phyloP scores from a whole-genome alignment of 805 yeast species.

The Kregervanrija pseudodelftensis region DNA sequence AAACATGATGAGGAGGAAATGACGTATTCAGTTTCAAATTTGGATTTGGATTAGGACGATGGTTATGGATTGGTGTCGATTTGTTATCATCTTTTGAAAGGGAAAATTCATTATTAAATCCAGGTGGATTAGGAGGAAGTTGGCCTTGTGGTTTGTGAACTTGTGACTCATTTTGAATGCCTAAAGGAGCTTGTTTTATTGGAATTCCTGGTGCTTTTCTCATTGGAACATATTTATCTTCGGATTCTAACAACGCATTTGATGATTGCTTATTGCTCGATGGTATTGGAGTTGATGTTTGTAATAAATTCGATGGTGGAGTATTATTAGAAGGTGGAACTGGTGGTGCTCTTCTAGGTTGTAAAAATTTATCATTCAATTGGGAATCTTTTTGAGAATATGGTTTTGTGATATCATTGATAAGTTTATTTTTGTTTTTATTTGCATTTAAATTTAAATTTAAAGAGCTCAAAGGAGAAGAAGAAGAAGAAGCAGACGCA shows the following conservation, averaged over 20 bases:
- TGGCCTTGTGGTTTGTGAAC: constrained; percentile 16
- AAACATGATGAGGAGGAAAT: no score
- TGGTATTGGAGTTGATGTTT: constrained; percentile 12
- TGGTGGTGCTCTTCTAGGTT: constrained; percentile 30
- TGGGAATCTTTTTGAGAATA: constrained; percentile 11
- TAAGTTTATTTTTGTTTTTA: constrained; percentile 10
- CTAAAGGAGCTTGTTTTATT: constrained; percentile 7
- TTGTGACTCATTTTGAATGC: no score
- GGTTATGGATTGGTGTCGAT: no score
- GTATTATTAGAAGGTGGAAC: constrained; percentile 17
- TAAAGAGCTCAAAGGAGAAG: no score
- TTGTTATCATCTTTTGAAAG: no score
- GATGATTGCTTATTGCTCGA: background rate
- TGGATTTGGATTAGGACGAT: no score
- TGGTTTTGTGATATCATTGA: constrained; percentile 28
- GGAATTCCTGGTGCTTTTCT: constrained; percentile 31
- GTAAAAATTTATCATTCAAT: constrained; percentile 20
- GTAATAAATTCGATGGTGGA: background rate
- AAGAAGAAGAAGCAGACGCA: no score
- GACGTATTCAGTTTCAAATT: no score
- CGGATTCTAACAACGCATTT: background rate
- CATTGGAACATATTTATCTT: constrained; percentile 27
- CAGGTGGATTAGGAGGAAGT: constrained; percentile 21
- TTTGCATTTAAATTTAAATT: background rate
- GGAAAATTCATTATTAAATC: background rate